phyloP scores from a whole-genome alignment of 345 rosid species.

The Euphorbia pulcherrima region DNA sequence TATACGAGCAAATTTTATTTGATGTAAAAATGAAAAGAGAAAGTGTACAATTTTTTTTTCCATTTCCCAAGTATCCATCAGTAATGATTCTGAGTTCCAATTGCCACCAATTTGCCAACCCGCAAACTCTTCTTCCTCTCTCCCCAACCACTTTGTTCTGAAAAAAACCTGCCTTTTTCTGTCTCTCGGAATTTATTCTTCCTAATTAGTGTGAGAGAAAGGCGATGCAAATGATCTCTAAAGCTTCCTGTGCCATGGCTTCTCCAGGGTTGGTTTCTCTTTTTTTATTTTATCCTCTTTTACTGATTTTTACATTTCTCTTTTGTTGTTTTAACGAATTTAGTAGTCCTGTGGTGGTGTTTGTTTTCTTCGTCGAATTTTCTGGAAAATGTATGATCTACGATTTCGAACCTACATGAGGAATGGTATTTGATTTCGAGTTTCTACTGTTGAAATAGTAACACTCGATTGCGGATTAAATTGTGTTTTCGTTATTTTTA shows the following conservation, averaged over 20 bases:
- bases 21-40: too few species aligned
- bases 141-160: not conserved
- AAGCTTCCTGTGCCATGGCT: slow-evolving; percentile 73
- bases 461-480: too few species aligned
- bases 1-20: not conserved
- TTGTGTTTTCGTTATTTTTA: not conserved
- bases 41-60: too few species aligned
- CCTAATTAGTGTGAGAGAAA: slow-evolving; percentile 5
- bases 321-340: not conserved
- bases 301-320: not conserved
- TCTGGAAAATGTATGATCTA: slow-evolving; percentile 10
- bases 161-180: not conserved
- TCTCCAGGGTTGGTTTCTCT: slow-evolving; percentile 52
- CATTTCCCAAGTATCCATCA: not conserved
- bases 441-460: not conserved
- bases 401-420: too few species aligned
- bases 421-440: not conserved
- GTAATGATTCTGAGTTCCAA: slow-evolving; percentile 11
- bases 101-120: slow-evolving; percentile 27
- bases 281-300: not conserved
- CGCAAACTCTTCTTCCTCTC: not conserved
- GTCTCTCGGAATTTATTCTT: not conserved
- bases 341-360: not conserved
- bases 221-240: slow-evolving; percentile 66
- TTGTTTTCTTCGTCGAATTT: not conserved